A percentile compares a stretch with the other conserved stretches of the same genome.
These are phyloP conservation scores for Claviceps capensis DNA, from an alignment of 2,329 filamentous ascomycete species.

Conservation along the genomic window DNA sequence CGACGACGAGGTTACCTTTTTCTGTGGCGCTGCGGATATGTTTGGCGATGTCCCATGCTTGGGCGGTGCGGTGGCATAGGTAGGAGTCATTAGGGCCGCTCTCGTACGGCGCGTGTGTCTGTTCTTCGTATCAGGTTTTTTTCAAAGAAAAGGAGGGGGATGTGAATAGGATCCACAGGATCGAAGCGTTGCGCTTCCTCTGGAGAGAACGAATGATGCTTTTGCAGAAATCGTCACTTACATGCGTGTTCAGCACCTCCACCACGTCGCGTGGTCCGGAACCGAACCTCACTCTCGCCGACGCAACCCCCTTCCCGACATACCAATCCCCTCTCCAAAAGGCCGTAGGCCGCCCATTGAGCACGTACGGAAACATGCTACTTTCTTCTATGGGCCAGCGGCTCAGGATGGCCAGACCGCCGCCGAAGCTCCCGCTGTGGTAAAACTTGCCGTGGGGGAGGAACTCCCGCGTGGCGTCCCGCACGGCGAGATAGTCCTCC, in stretches of 20 bases:
- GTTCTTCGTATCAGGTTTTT: background rate
- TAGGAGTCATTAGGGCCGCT: slow-evolving; percentile 69
- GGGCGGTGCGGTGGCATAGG: slow-evolving; percentile 75
- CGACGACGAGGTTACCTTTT: slow-evolving; percentile 70
- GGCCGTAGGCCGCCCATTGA: slow-evolving; percentile 85
- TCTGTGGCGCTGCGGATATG: slow-evolving; percentile 71
- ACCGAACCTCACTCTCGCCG: slow-evolving; percentile 63
- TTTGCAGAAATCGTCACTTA: slow-evolving; percentile 21
- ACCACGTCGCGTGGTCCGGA: slow-evolving; percentile 49
- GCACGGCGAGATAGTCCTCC: slow-evolving; percentile 68
- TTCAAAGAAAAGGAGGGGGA: background rate
- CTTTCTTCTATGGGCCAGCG: slow-evolving; percentile 87
- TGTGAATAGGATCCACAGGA: too few species aligned
- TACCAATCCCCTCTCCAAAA: slow-evolving; percentile 95
- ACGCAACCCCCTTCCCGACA: slow-evolving; percentile 87
- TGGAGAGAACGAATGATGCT: too few species aligned
- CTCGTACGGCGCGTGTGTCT: slow-evolving; percentile 78
- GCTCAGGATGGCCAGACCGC: slow-evolving; percentile 76
- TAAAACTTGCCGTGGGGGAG: slow-evolving; percentile 93
- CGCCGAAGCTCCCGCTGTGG: slow-evolving; percentile 75
- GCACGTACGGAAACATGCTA: slow-evolving; percentile 72
- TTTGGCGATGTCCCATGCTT: slow-evolving; percentile 91
- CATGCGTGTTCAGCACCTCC: slow-evolving; percentile 89
- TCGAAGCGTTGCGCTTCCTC: too few species aligned
- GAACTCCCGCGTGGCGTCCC: slow-evolving; percentile 54